Conservation (phyloP, 1,139 yeast genomes). For the Blastobotrys elegans region DNA sequence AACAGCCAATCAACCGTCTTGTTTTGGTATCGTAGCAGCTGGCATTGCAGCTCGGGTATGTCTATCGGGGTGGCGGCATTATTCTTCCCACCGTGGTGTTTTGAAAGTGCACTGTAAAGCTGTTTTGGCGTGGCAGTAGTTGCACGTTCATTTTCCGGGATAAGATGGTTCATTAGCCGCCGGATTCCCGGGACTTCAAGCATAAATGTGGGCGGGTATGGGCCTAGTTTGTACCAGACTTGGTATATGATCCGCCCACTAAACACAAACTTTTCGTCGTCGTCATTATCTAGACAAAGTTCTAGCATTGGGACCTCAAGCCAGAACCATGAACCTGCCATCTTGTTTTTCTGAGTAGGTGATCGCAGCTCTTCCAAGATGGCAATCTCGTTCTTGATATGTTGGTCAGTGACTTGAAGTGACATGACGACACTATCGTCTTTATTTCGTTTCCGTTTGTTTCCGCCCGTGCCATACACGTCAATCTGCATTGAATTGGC, state of each 20-base stretch:
- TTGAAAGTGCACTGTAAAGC: not conserved
- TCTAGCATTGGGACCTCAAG: not conserved
- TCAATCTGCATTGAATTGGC: not conserved
- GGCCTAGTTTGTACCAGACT: not conserved
- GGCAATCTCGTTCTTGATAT: constrained; percentile 4
- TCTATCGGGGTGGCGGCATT: constrained; percentile 1
- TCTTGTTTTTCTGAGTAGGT: constrained; percentile 4
- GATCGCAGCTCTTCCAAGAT: constrained; percentile 4
- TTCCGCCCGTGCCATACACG: not conserved
- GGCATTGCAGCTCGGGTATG: constrained; percentile 45
- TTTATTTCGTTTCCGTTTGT: constrained; percentile 3
- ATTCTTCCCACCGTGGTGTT: not conserved
- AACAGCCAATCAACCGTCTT: constrained; percentile 65
- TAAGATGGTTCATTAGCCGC: constrained; percentile 3
- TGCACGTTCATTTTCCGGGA: not conserved
- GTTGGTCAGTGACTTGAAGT: constrained; percentile 9
- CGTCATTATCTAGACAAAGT: not conserved
- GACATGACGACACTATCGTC: constrained; percentile 3
- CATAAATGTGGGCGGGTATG: constrained; percentile 3
- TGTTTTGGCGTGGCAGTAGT: not conserved
- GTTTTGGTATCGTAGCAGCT: constrained; percentile 53
- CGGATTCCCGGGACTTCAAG: constrained; percentile 9
- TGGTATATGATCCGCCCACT: constrained; percentile 1
- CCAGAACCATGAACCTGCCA: constrained; percentile 1
- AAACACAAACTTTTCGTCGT: not conserved